phyloP scores from a whole-genome alignment of 2,329 filamentous ascomycete genomes.

The Xylariales sp. region DNA sequence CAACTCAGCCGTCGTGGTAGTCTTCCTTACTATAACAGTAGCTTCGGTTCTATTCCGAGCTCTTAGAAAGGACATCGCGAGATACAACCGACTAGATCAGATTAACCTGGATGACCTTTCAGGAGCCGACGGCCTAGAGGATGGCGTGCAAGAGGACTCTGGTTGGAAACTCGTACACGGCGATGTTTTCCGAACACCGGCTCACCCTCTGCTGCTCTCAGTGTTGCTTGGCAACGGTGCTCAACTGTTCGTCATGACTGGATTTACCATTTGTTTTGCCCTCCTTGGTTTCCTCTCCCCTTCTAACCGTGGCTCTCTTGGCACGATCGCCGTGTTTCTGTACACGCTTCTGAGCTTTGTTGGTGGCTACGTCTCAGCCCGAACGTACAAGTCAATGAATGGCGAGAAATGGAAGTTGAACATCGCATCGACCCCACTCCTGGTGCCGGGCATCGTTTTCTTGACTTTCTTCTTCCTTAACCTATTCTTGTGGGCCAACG shows the following conservation, averaged over 20 bases:
- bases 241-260: conserved; percentile 98
- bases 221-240: conserved; percentile 92
- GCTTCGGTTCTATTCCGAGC: conserved; percentile 91
- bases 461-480: conserved; percentile 91
- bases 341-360: conserved; percentile 94
- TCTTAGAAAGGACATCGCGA: conserved; percentile 91
- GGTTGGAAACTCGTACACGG: conserved; percentile 99
- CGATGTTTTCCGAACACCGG: conserved; percentile 92
- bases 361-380: conserved; percentile 88
- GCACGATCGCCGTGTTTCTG: conserved; percentile 90
- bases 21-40: conserved; percentile 91
- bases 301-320: conserved; percentile 92
- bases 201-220: conserved; percentile 84
- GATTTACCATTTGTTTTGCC: conserved; percentile 91
- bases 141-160: conserved; percentile 96
- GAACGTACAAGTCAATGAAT: conserved; percentile 93
- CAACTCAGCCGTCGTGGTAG: conserved; percentile 93
- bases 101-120: conserved; percentile 91
- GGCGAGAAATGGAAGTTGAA: conserved; percentile 96
- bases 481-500: conserved; percentile 94
- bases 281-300: conserved; percentile 95
- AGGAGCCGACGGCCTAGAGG: conserved; percentile 81
- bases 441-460: conserved; percentile 90
- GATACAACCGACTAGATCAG: conserved; percentile 94
- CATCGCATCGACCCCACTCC: conserved; percentile 85